A percentile compares a stretch with the other conserved stretches of the same genome.
These are phyloP conservation scores for Aspergillus bridgeri DNA, from an alignment of 495 filamentous ascomycete genomes.

Conservation along the genomic window DNA sequence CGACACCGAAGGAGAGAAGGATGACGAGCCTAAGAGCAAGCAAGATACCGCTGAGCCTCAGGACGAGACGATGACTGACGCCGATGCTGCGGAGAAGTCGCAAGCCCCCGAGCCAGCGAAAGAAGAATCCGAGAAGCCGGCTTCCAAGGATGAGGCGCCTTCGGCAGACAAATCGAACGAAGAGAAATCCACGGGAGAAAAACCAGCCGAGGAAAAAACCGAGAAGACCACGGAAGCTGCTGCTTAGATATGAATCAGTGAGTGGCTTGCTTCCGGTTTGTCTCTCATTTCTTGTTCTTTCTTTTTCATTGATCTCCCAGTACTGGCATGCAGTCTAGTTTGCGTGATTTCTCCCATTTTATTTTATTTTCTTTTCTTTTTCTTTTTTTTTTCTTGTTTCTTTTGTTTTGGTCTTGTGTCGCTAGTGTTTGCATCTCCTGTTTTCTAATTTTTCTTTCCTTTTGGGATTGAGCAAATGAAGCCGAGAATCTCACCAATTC, in stretches of 20 bases:
- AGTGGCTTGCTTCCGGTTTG: background rate
- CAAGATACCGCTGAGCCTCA: conserved; percentile 36
- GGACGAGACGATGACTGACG: conserved; percentile 39
- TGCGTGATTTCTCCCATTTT: background rate
- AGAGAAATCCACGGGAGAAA: conserved; percentile 21
- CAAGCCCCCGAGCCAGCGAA: conserved; percentile 23
- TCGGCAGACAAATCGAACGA: conserved; percentile 15
- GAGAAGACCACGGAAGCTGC: conserved; percentile 20
- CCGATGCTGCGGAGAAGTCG: conserved; percentile 26
- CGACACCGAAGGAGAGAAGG: conserved; percentile 47
- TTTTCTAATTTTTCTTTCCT: background rate
- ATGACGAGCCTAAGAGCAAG: conserved; percentile 32
- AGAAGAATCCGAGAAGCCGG: conserved; percentile 24
- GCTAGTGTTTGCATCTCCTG: conserved; percentile 1
- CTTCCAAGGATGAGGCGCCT: conserved; percentile 18
- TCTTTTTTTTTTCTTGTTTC: background rate
- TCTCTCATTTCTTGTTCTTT: background rate
- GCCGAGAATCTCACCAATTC: conserved; percentile 1
- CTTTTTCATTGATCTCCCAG: background rate
- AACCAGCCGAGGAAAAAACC: conserved; percentile 16
- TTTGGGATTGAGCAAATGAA: conserved; percentile 5
- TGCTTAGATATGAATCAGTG: conserved; percentile 13
- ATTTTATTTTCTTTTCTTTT: background rate
- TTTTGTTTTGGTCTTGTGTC: conserved; percentile 1
- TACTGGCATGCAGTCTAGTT: conserved; percentile 2